Evolutionary conservation across 2,329 filamentous ascomycete genomes (phyloP).

Genomic region (Colletotrichum sp.): DNA sequence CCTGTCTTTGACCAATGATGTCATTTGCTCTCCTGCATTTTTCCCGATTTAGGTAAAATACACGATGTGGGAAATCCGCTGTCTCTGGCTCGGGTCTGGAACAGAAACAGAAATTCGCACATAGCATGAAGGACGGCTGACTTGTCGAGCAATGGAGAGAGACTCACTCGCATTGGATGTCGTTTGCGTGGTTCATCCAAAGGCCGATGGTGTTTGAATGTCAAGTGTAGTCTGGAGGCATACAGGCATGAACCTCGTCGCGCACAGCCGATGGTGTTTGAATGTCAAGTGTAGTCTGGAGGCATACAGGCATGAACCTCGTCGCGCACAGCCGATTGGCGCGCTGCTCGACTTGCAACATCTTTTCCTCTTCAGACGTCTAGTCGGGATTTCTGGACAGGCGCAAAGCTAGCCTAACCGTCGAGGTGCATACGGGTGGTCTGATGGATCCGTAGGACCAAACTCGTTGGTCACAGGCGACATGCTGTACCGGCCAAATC

Average conservation of each 20-base stretch:
- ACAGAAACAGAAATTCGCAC: neutral
- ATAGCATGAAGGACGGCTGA: neutral
- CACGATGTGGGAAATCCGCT: neutral
- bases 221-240: neutral
- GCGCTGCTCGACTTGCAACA: neutral
- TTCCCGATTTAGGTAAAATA: constrained; percentile 5
- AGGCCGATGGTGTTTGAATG: neutral
- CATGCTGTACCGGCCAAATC: neutral
- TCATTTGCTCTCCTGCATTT: neutral
- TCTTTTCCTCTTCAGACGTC: neutral
- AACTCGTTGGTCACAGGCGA: neutral
- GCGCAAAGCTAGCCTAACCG: neutral
- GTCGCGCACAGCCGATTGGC: neutral
- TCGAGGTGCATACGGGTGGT: constrained; percentile 2
- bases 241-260: neutral
- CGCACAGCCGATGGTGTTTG: neutral
- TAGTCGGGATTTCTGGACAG: neutral
- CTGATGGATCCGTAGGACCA: neutral
- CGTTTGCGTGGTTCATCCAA: neutral
- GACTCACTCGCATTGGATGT: neutral
- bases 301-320: neutral
- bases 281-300: neutral
- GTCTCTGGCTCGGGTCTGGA: neutral
- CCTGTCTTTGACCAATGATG: constrained; percentile 1
- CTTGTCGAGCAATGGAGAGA: neutral